phyloP scores from a whole-genome alignment of 805 yeast genomes.

The Scheffersomyces amazonensis region DNA sequence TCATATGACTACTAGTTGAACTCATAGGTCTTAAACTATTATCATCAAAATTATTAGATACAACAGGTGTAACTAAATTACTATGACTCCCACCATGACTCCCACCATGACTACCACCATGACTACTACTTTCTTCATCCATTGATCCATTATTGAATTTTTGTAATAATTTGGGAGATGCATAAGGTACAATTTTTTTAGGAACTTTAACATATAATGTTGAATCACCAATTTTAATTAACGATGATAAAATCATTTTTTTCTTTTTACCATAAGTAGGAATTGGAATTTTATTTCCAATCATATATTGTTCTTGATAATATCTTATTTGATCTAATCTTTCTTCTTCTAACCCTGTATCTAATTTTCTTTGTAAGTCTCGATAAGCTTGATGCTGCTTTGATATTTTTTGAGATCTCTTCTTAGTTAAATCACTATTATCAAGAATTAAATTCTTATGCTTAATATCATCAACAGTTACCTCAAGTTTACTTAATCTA shows the following conservation, averaged over 20 bases:
- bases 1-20: conserved; percentile 17
- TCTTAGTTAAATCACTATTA: conserved; percentile 2
- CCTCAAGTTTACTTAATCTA: conserved; percentile 23
- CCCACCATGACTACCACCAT: background rate
- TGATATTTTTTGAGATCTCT: conserved; percentile 6
- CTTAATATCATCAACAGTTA: conserved; percentile 26
- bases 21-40: conserved; percentile 14
- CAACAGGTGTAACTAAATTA: background rate
- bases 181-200: conserved; percentile 28
- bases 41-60: conserved; percentile 2
- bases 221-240: conserved; percentile 32
- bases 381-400: background rate
- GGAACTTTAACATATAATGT: conserved; percentile 32
- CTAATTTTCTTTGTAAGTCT: background rate
- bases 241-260: conserved; percentile 31
- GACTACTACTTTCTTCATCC: conserved; percentile 5
- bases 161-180: conserved; percentile 35
- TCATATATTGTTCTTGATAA: conserved; percentile 19
- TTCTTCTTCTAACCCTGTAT: too few relatives aligned
- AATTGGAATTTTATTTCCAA: conserved; percentile 20
- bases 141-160: conserved; percentile 28
- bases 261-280: conserved; percentile 34
- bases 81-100: conserved; percentile 4
- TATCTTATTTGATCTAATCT: conserved; percentile 1
- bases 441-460: conserved; percentile 24